Conservation (phyloP, 805 yeast genomes). For the Huiozyma sinensis region DNA sequence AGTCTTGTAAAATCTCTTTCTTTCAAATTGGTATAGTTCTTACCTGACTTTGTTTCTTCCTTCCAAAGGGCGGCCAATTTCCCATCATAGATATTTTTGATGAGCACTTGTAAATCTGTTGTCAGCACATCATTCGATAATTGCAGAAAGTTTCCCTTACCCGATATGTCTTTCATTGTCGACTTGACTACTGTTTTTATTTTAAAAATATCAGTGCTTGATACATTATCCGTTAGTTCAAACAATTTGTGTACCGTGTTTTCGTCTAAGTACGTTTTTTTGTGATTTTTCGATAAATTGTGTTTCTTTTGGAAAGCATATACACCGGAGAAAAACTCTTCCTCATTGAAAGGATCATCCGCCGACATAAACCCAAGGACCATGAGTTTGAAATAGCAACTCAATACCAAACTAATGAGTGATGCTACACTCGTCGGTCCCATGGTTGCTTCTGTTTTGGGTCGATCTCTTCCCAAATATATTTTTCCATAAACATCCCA, state of each 20-base stretch:
- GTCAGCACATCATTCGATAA: slow-evolving; percentile 32
- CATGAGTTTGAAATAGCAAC: slow-evolving; percentile 55
- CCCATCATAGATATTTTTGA: slow-evolving; percentile 26
- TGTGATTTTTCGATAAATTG: slow-evolving; percentile 31
- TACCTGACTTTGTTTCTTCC: slow-evolving; percentile 37
- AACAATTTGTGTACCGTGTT: slow-evolving; percentile 42
- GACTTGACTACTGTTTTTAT: slow-evolving; percentile 59
- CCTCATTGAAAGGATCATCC: slow-evolving; percentile 76
- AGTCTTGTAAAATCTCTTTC: slow-evolving; percentile 10
- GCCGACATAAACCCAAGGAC: slow-evolving; percentile 49
- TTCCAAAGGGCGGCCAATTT: slow-evolving; percentile 36
- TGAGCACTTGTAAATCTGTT: slow-evolving; percentile 28
- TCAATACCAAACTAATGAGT: slow-evolving; percentile 62
- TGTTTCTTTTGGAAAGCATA: slow-evolving; percentile 70
- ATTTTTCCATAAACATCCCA: slow-evolving; percentile 61
- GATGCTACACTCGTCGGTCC: slow-evolving; percentile 68
- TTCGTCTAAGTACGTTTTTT: slow-evolving; percentile 45
- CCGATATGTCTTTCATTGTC: slow-evolving; percentile 57
- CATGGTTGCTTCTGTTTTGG: slow-evolving; percentile 40
- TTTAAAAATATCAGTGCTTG: slow-evolving; percentile 36
- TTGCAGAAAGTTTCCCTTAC: slow-evolving; percentile 29
- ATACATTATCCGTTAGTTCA: slow-evolving; percentile 36
- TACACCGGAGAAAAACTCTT: slow-evolving; percentile 54
- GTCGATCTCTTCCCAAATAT: slow-evolving; percentile 21
- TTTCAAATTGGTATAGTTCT: slow-evolving; percentile 9